Percentiles rank a stretch among this genome's conserved stretches.
phyloP scores from a whole-genome alignment of 2,329 filamentous ascomycete genomes.

The Elsinoe batatas region DNA sequence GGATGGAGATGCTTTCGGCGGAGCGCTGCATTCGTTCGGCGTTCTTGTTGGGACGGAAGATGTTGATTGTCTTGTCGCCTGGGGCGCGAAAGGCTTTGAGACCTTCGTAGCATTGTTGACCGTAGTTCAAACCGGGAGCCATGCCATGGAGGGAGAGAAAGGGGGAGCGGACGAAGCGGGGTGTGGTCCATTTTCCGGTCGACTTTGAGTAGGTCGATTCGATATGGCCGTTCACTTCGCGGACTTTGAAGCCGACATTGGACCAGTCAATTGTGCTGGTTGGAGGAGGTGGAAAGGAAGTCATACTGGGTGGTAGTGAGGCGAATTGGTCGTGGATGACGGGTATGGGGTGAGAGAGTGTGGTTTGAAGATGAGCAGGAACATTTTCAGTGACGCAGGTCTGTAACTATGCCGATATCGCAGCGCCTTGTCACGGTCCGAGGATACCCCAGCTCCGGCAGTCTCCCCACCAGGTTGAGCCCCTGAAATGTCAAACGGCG shows the following conservation, averaged over 20 bases:
- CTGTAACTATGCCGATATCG: not conserved
- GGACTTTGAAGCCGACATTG: slow-evolving; percentile 84
- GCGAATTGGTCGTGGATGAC: not conserved
- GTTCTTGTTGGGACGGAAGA: slow-evolving; percentile 27
- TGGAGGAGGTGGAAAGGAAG: slow-evolving; percentile 62
- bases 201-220: slow-evolving; percentile 71
- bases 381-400: slow-evolving; percentile 8
- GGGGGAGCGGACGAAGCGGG: slow-evolving; percentile 71
- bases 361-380: not conserved
- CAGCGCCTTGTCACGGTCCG: not conserved
- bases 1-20: slow-evolving; percentile 24
- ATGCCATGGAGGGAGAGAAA: slow-evolving; percentile 88
- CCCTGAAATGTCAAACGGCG: slow-evolving; percentile 5
- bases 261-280: slow-evolving; percentile 84
- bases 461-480: not conserved
- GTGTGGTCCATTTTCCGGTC: slow-evolving; percentile 67
- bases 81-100: slow-evolving; percentile 22
- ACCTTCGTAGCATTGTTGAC: slow-evolving; percentile 96
- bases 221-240: slow-evolving; percentile 78
- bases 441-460: not conserved
- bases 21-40: slow-evolving; percentile 25
- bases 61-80: slow-evolving; percentile 19
- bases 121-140: slow-evolving; percentile 91
- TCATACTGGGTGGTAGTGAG: slow-evolving; percentile 20
- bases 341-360: not conserved